Evolutionary conservation across 1,284 basidiomycete genomes (phyloP), one percentile per base, ranked within the genome.

Genomic region (Sporisorium scitamineum): DNA sequence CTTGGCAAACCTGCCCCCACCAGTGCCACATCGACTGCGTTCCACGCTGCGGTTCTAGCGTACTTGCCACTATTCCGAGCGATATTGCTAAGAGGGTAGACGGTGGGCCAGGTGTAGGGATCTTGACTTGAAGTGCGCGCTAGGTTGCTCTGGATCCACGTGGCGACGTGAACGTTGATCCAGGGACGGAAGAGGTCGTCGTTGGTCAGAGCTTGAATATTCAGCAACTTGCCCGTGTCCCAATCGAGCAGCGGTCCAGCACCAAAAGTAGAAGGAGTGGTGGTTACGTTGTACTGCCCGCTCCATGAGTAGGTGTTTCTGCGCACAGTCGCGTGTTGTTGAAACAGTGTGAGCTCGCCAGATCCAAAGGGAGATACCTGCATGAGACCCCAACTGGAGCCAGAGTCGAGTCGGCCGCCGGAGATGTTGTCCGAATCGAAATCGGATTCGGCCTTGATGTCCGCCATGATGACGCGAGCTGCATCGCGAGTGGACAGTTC

Each of bases 391-490:
- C 79, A 68, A 26, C 78, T 77, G 13, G 73, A 64, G 6, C 83
- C 83, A 0, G 74, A 78, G 42, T 83, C 82, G 2, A 83, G 62
- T 10, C 83, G 71, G 1, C 78, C 80, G 14, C 72, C 73, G 26
- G 68, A 74, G 37, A 75, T 37, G 34, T 67, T 58, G 24, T 22
- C 14, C 3, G 73, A 31, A 22, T 76, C 48, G 42, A 85, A 85
- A 41, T 83, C 82, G 18, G 78, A 80, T 51, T 85, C 83, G 29
- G 82, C 79, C 52, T 80, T 78, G 63, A 85, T 85, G 39, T 85
- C 83, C 3, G 82, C 76, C 45, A 85, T 69, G 58, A 84, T 77
- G 24, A 80, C 69, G 8, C 82, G 69, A 2, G 61, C 54, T 6
- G 81, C 80, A 52, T 66, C 74, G 20, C 65, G 61, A 0, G 80